These are phyloP conservation scores for Silene vulgaris DNA, from an alignment of 179 eudicot species.

Conservation along the genomic window DNA sequence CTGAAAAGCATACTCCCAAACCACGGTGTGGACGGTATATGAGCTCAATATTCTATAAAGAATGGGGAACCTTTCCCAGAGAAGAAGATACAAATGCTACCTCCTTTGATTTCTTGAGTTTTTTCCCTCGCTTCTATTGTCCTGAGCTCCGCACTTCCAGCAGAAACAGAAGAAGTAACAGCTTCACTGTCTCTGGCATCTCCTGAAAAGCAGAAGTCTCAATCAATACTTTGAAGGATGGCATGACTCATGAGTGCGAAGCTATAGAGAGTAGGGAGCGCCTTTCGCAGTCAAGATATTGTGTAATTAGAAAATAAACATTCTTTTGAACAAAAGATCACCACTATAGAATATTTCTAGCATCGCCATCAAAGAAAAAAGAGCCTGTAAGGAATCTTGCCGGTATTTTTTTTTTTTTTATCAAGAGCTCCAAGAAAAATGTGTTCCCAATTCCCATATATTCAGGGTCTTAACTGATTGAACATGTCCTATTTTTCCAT, in stretches of 20 bases:
- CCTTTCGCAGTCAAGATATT: constrained; percentile 10
- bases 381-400: neutral
- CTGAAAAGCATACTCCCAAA: constrained; percentile 13
- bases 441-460: neutral
- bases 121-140: constrained; percentile 4
- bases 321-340: neutral
- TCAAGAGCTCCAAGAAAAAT: neutral
- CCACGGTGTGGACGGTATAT: neutral
- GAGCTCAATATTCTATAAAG: neutral
- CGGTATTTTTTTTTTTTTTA: neutral
- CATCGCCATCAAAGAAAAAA: neutral
- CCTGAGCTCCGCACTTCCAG: constrained; percentile 6
- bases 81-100: constrained; percentile 7
- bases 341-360: constrained; percentile 5
- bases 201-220: constrained; percentile 14
- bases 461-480: neutral
- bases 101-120: constrained; percentile 9
- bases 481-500: neutral
- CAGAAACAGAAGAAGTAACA: constrained; percentile 13
- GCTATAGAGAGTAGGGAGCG: neutral
- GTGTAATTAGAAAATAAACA: neutral
- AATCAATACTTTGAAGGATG: neutral
- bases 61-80: neutral
- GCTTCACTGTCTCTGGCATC: constrained; percentile 1
- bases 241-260: neutral